Base-by-base conservation (phyloP, 2,329 filamentous ascomycete species). In the Colletotrichum sp. region DNA sequence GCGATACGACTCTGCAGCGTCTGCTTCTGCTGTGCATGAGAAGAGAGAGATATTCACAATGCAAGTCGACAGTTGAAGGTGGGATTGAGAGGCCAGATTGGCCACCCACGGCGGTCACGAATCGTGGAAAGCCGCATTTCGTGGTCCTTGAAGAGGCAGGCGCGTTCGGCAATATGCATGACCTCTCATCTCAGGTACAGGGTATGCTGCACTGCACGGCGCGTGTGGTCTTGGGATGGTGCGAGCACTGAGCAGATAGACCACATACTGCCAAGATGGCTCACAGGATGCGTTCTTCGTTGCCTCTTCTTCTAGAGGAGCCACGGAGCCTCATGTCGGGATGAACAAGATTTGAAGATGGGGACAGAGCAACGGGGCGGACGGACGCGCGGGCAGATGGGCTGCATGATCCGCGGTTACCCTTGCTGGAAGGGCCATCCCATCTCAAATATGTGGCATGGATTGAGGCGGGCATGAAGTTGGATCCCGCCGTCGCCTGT, bases 401-500 rank as follows among this genome's bases (percentile, higher is more conserved):
- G 26, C 49, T 68, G 70, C 62, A 62, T 72, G 72, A 63, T 72
- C 63, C 34, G 44, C 64, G 64, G 28, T 60, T 12, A 73, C 32
- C 70, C 64, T 73, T 73, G 69, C 39, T 36, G 64, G 15, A 68
- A 55, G 36, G 55, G 64, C 34, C 32, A 73, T 73, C 34, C 32
- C 64, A 64, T 65, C 32, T 76, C 15, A 16, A 57, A 52, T 15
- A n/a, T 26, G 49, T 63, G 65, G 52, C 57, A 60, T 64, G 68
- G 39, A 76, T 68, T 63, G 64, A 26, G 57, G 32, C 36, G 34
- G 64, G 59, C 70, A 76, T 69, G 70, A 64, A 75, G 68, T 63
- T 65, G 73, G n/a, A 68, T 68, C 8, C 52, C 26, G 69, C 36
- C 39, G 55, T 55, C 36, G 49, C 30, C 24, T 59, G 21, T 12